Conservation (phyloP, 176 grass and related monocot species). For the Zea luxurians region DNA sequence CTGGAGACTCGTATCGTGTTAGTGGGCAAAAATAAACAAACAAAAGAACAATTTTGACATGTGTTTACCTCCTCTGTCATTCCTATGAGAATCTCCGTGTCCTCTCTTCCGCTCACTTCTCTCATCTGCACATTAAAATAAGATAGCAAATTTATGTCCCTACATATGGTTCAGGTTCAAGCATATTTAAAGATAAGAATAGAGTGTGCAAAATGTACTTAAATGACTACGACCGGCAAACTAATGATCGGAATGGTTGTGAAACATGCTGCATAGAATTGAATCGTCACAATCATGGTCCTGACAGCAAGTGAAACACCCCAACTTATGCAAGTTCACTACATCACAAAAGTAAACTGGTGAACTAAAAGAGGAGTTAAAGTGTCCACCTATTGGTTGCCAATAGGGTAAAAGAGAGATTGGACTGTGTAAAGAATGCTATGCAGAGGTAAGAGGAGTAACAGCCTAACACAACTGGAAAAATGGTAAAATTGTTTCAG, state of each 20-base stretch:
- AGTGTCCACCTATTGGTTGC: neutral
- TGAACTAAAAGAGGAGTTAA: neutral
- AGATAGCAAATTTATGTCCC: neutral
- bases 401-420: neutral
- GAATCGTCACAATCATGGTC: neutral
- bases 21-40: neutral
- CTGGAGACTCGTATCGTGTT: slow-evolving; percentile 36
- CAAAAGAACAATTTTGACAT: neutral
- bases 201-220: neutral
- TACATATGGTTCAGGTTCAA: neutral
- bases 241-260: neutral
- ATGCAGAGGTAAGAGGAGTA: neutral
- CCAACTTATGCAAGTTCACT: neutral
- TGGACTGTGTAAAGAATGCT: neutral
- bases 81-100: slow-evolving; percentile 57
- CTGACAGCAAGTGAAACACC: slow-evolving; percentile 9
- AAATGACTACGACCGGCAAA: neutral
- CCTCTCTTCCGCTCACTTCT: slow-evolving; percentile 68
- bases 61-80: slow-evolving; percentile 73
- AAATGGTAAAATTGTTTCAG: neutral
- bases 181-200: neutral
- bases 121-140: slow-evolving; percentile 61
- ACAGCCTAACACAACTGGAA: neutral
- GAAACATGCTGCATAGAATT: slow-evolving; percentile 3
- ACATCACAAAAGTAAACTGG: neutral